A percentile compares a stretch with the other conserved stretches of the same genome.
Conservation (phyloP, 208 protist species). For the Leishmania lainsoni region DNA sequence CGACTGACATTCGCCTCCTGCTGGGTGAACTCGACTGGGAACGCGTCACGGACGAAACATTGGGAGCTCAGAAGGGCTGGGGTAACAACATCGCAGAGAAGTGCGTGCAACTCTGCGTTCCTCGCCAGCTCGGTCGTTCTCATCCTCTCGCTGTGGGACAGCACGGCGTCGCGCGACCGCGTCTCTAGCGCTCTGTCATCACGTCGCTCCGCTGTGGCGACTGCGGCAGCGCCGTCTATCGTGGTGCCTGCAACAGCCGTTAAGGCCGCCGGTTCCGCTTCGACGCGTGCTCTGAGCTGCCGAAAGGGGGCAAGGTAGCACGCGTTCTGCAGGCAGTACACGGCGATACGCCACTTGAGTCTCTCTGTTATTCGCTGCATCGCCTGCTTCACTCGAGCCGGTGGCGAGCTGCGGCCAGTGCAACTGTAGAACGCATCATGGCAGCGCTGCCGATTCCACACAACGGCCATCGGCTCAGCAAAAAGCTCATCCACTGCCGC, state of each 20-base stretch:
- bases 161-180: conserved; percentile 10
- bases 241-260: background rate
- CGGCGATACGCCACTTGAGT: conserved; percentile 27
- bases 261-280: background rate
- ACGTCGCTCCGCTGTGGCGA: background rate
- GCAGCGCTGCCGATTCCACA: conserved; percentile 30
- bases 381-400: conserved; percentile 15
- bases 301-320: conserved; percentile 17
- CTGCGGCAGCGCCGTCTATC: background rate
- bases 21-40: conserved; percentile 77
- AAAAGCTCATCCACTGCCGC: conserved; percentile 18
- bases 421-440: conserved; percentile 17
- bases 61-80: conserved; percentile 66
- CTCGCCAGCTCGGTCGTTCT: conserved; percentile 7
- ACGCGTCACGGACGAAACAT: conserved; percentile 49
- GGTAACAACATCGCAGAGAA: conserved; percentile 56
- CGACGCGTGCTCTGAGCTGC: conserved; percentile 12
- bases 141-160: conserved; percentile 23
- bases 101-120: conserved; percentile 38
- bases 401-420: conserved; percentile 17
- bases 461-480: conserved; percentile 20
- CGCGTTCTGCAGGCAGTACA: conserved; percentile 30
- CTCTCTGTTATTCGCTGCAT: conserved; percentile 18
- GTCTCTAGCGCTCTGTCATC: background rate
- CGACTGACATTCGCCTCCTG: conserved; percentile 54